Percentiles rank a stretch among this genome's conserved stretches.
phyloP scores from a whole-genome alignment of 192 early-diverging fungal species.

The Spizellomyces punctatus region DNA sequence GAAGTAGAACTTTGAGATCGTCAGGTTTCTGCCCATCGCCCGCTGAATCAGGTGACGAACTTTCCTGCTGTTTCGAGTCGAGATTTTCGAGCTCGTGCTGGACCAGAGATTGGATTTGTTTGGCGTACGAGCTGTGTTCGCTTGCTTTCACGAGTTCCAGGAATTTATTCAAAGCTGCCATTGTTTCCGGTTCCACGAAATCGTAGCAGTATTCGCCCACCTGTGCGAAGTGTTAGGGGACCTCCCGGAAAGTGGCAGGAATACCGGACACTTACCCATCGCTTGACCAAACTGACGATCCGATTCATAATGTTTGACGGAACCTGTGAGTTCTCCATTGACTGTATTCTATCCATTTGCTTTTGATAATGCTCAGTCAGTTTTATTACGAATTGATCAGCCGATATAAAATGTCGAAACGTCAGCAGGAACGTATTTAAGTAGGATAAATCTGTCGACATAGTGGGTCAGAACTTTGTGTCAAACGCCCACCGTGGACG shows the following conservation, averaged over 20 bases:
- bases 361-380: neutral
- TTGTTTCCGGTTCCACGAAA: conserved; percentile 29
- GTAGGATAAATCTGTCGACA: conserved; percentile 13
- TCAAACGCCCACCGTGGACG: neutral
- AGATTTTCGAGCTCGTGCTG: conserved; percentile 12
- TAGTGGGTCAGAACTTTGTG: conserved; percentile 8
- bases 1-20: conserved; percentile 21
- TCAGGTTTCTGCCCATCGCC: conserved; percentile 9
- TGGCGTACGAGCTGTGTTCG: conserved; percentile 18
- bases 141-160: conserved; percentile 14
- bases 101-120: conserved; percentile 26
- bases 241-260: too few relatives aligned
- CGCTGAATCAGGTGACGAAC: neutral
- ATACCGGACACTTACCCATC: conserved; percentile 30
- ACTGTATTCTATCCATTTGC: conserved; percentile 1
- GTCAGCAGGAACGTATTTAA: conserved; percentile 40
- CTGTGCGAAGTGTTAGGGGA: conserved; percentile 4
- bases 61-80: neutral
- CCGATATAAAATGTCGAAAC: conserved; percentile 28
- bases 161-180: conserved; percentile 24
- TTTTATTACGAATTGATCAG: conserved; percentile 7
- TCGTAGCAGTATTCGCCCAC: conserved; percentile 36
- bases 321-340: neutral
- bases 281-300: conserved; percentile 38
- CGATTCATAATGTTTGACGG: conserved; percentile 23